phyloP scores from a whole-genome alignment of 1,284 basidiomycete species.

The Coniophora puteana region DNA sequence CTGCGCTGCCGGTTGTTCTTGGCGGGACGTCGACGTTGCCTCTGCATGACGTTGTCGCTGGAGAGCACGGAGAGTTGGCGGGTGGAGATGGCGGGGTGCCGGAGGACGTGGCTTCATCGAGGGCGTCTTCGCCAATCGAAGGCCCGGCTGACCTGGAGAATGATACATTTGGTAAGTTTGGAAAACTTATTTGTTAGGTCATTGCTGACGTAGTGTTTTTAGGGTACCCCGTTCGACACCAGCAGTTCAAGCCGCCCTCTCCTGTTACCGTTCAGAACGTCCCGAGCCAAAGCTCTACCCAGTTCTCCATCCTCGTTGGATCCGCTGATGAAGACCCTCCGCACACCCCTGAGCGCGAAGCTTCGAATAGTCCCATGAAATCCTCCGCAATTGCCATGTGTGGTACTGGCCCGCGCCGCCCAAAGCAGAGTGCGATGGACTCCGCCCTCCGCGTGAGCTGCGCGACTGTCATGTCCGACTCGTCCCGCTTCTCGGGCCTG shows the following conservation, averaged over 20 bases:
- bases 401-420: no score
- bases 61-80: no score
- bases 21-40: constrained; percentile 10
- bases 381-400: no score
- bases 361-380: no score
- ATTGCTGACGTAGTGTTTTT: constrained; percentile 10
- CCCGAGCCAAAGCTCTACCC: constrained; percentile 16
- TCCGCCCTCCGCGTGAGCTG: constrained; percentile 59
- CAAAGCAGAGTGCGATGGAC: constrained; percentile 38
- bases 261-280: constrained; percentile 12
- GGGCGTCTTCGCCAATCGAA: constrained; percentile 47
- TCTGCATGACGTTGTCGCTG: constrained; percentile 13
- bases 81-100: constrained; percentile 43
- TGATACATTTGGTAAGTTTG: constrained; percentile 44
- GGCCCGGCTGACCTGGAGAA: constrained; percentile 33
- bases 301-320: constrained; percentile 18
- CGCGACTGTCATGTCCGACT: constrained; percentile 54
- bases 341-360: constrained; percentile 11
- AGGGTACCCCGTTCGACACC: constrained; percentile 23
- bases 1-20: constrained; percentile 9
- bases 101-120: constrained; percentile 62
- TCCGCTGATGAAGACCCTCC: constrained; percentile 6
- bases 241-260: constrained; percentile 14
- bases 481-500: constrained; percentile 65
- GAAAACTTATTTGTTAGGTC: constrained; percentile 9